Evolutionary conservation across 768 basidiomycete species (phyloP).

Genomic region (Paxillus rubicundulus): DNA sequence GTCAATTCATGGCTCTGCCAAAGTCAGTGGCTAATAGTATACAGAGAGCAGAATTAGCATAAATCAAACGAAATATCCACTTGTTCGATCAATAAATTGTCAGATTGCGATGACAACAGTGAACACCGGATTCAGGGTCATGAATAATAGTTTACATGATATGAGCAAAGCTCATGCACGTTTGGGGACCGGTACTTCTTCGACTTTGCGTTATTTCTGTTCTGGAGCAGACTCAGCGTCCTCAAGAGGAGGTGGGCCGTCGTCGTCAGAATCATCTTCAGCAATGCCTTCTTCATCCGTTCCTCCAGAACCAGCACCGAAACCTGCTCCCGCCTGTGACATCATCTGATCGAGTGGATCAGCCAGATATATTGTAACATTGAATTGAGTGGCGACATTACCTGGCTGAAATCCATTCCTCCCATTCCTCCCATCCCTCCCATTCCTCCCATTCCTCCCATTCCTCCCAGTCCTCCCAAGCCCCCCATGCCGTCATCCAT

Average conservation of each 20-base stretch:
- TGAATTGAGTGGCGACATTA: conserved; percentile 24
- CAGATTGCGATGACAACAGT: neutral
- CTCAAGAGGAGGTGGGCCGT: conserved; percentile 81
- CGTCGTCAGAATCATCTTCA: conserved; percentile 45
- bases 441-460: conserved; percentile 48
- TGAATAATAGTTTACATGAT: conserved; percentile 15
- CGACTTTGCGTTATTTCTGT: neutral
- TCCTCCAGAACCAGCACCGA: conserved; percentile 10
- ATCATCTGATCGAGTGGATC: conserved; percentile 37
- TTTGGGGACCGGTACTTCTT: neutral
- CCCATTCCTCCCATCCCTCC: conserved; percentile 40
- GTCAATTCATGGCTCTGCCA: too few species aligned
- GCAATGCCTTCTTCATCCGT: conserved; percentile 19
- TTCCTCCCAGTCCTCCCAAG: conserved; percentile 54
- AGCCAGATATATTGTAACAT: neutral
- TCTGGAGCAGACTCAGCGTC: conserved; percentile 43
- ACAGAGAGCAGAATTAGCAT: neutral
- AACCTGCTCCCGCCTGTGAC: conserved; percentile 31
- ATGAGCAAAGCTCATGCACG: neutral
- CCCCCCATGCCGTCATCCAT: conserved; percentile 47
- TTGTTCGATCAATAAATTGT: neutral
- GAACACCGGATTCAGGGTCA: neutral
- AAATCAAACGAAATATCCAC: neutral
- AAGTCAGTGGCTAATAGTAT: neutral
- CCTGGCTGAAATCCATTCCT: conserved; percentile 67